Conservation (phyloP, 208 protist species). For the Trypanosoma cruzi region DNA sequence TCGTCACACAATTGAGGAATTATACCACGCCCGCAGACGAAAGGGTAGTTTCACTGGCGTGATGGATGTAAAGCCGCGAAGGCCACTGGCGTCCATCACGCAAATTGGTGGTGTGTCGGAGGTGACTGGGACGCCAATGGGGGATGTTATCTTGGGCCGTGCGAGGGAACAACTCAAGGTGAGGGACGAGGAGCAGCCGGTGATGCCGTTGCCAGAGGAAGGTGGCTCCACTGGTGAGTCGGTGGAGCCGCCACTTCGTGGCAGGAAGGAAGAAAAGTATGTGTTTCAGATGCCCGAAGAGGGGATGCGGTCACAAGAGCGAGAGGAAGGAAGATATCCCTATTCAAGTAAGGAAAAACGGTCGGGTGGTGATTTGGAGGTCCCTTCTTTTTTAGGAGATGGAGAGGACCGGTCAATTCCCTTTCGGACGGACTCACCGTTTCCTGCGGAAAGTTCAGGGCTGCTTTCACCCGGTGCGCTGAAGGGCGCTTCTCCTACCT, state of each 20-base stretch:
- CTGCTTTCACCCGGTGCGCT: neutral
- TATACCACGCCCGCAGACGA: slow-evolving; percentile 76
- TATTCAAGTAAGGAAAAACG: neutral
- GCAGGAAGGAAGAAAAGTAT: neutral
- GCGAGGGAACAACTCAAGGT: slow-evolving; percentile 59
- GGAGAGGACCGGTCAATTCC: neutral
- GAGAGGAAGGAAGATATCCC: neutral
- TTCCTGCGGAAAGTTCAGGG: too few relatives aligned
- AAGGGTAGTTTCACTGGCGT: slow-evolving; percentile 26
- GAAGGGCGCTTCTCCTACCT: too few relatives aligned
- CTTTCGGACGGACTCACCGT: neutral
- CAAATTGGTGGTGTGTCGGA: slow-evolving; percentile 12
- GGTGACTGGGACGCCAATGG: slow-evolving; percentile 31
- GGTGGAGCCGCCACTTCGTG: slow-evolving; percentile 16
- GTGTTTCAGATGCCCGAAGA: neutral
- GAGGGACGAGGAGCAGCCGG: neutral
- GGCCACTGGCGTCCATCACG: too few relatives aligned
- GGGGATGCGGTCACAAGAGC: neutral
- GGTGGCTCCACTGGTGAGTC: slow-evolving; percentile 9
- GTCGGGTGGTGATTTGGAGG: neutral
- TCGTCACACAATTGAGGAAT: slow-evolving; percentile 78
- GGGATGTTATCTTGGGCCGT: slow-evolving; percentile 66
- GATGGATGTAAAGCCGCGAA: too few relatives aligned
- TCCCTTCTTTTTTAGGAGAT: too few relatives aligned
- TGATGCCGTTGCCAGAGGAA: neutral